Conservation (phyloP, 352 stramenopile genomes). For the Pythium diclinum region DNA sequence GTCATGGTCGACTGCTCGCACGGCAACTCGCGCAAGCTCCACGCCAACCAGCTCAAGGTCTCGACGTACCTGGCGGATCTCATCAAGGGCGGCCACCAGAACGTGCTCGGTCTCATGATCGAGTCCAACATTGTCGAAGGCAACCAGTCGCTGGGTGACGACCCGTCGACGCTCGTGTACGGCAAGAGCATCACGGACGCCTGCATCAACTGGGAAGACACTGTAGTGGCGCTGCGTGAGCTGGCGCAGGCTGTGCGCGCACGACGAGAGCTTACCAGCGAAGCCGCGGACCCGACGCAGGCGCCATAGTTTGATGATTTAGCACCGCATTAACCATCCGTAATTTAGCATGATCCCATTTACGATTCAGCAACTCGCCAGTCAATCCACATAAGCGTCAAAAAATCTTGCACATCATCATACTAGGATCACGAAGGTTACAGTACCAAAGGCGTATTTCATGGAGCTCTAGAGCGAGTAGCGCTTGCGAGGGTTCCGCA, state of each 20-base stretch:
- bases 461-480: slow-evolving; percentile 23
- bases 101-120: slow-evolving; percentile 85
- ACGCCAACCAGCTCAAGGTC: slow-evolving; percentile 83
- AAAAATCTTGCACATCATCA: too few species aligned
- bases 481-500: slow-evolving; percentile 22
- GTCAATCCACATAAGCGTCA: too few species aligned
- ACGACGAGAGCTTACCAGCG: slow-evolving; percentile 25
- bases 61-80: slow-evolving; percentile 60
- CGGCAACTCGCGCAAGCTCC: slow-evolving; percentile 83
- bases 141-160: slow-evolving; percentile 74
- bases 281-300: slow-evolving; percentile 3
- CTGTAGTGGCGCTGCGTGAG: slow-evolving; percentile 53
- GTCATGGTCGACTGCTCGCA: slow-evolving; percentile 90
- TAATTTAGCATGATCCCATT: slow-evolving; percentile 25
- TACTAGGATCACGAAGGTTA: neutral
- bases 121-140: slow-evolving; percentile 86
- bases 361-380: neutral
- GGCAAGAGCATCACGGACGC: slow-evolving; percentile 87
- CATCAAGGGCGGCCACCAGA: slow-evolving; percentile 57
- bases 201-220: slow-evolving; percentile 85
- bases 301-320: slow-evolving; percentile 3
- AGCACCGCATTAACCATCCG: neutral
- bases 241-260: slow-evolving; percentile 53
- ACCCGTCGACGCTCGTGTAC: slow-evolving; percentile 71
- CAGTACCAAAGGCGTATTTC: neutral